Evolutionary conservation across 1,139 yeast species (phyloP).

Genomic region (Meyerozyma athensensis): DNA sequence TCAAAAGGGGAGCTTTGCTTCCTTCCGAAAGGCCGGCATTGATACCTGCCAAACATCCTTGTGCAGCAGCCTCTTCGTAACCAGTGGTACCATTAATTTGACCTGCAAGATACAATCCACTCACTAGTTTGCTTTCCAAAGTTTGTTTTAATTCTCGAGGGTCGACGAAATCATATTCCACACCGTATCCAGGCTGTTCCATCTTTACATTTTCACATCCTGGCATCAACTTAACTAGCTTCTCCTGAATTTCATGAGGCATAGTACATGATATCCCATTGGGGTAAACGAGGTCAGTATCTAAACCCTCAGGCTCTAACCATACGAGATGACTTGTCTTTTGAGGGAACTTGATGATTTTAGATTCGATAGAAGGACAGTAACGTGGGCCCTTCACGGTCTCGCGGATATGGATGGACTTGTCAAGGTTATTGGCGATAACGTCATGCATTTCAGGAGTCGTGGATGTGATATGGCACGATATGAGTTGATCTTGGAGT

Average conservation of each 20-base stretch:
- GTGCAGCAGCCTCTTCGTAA: constrained; percentile 97
- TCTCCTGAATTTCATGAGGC: constrained; percentile 88
- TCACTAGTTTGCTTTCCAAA: constrained; percentile 74
- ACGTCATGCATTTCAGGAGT: constrained; percentile 70
- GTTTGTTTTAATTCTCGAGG: constrained; percentile 81
- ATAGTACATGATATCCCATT: constrained; percentile 94
- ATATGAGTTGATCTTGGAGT: constrained; percentile 52
- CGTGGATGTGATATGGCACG: constrained; percentile 77
- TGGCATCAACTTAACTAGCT: constrained; percentile 70
- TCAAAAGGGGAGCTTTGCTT: constrained; percentile 42
- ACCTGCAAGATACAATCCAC: constrained; percentile 86
- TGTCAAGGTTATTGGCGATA: constrained; percentile 64
- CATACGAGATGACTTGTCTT: constrained; percentile 78
- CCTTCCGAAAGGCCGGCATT: constrained; percentile 67
- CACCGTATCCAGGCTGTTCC: constrained; percentile 97
- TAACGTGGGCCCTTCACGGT: constrained; percentile 96
- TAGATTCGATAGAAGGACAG: constrained; percentile 95
- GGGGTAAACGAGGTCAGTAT: constrained; percentile 83
- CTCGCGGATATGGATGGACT: constrained; percentile 86
- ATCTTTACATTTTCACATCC: constrained; percentile 86
- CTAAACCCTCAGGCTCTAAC: constrained; percentile 95
- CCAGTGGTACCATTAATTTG: constrained; percentile 99
- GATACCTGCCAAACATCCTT: constrained; percentile 92
- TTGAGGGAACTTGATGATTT: constrained; percentile 74
- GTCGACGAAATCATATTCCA: constrained; percentile 93